Evolutionary conservation across 306 rosid genomes (phyloP), one percentile per base, ranked within the genome.

Genomic region (Vigna reflexopilosa): DNA sequence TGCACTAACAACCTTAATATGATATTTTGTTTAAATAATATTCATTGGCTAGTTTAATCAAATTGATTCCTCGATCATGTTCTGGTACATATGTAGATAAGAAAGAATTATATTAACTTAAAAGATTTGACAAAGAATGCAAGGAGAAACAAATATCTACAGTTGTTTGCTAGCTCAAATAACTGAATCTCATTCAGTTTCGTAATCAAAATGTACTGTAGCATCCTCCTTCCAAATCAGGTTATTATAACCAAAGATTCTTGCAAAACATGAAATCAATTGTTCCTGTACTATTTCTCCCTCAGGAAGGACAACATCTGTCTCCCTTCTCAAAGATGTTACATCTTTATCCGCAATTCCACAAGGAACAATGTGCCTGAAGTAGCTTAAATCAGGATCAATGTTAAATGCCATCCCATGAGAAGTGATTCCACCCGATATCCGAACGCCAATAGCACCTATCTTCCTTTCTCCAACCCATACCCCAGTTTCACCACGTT

Each of bases 381-480:
- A 93, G 81, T 88, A 93, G 70, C 72, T 84, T 82, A 95, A 77
- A 88, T 95, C 91, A 72, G 94, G 96, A 86, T 93, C 93, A 45
- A 95, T 89, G 82, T 92, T 95, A 75, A 36, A 36, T 36, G 42
- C 42, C 42, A 36, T 36, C 42, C 42, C 42, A 36, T 36, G 42
- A 36, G 42, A 36, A 19, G 96, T 89, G 77, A 95, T 82, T 72
- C 97, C 97, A 82, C 50, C 67, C 0, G 97, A 92, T 36, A 36
- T 36, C 42, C 42, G 42, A 36, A 36, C 98, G 72, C 98, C 98
- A 51, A 91, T 83, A 4, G 98, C 97, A 12, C 98, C 98, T n/a
- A 91, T 89, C 86, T 93, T 95, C 77, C 90, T 95, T 49, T 88
- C 93, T 68, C 86, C 96, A 42, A 95, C 98, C 96, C 98, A 95